Base-by-base conservation (phyloP, 2,329 filamentous ascomycete species). In the Ampelomyces quisqualis region DNA sequence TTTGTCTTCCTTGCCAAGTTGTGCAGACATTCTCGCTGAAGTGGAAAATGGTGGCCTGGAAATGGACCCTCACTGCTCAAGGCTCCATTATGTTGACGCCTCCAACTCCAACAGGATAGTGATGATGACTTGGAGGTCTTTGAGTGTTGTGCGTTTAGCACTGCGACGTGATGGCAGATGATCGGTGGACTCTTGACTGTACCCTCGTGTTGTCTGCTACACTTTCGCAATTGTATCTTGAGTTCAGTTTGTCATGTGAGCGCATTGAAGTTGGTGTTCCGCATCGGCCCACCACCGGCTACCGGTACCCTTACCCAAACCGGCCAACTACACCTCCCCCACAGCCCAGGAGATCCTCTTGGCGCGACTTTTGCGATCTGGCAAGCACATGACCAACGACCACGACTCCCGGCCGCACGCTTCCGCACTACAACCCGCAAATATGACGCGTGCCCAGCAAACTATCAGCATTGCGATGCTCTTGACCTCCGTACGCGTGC, bases 381-480 rank as follows among this genome's bases (percentile, higher is more conserved):
- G 51, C 57, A 55, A 46, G 14, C 40, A 44, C 34, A 11, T 39
- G 39, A 46, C 45, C 43, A 26, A 53, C 43, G 47, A 45, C 42
- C 29, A 55, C 49, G 29, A 47, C 52, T 36, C 37, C 44, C 21
- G 47, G 38, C 31, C 36, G 26, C 29, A 44, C 34, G 31, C 29
- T 39, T 43, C 13, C 30, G 15, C 38, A 43, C 10, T 36, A 39
- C 22, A 31, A 38, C 51, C 45, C 35, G 47, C 57, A 73, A 84
- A 54, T 52, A 97, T 97, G 93, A 95, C 93, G 56, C 89, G 90
- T 72, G 93, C 93, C 15, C 85, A 88, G 70, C 90, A 97, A 72
- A 91, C 88, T 53, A 84, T 96, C 67, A 95, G 90, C 48, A 78
- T 95, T 63, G 85, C 83, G 63, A 82, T 96, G 62, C 79, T 96